Percentiles rank a stretch among this genome's conserved stretches.
phyloP scores from a whole-genome alignment of 805 yeast genomes.

The Cyberlindnera mississippiensis region DNA sequence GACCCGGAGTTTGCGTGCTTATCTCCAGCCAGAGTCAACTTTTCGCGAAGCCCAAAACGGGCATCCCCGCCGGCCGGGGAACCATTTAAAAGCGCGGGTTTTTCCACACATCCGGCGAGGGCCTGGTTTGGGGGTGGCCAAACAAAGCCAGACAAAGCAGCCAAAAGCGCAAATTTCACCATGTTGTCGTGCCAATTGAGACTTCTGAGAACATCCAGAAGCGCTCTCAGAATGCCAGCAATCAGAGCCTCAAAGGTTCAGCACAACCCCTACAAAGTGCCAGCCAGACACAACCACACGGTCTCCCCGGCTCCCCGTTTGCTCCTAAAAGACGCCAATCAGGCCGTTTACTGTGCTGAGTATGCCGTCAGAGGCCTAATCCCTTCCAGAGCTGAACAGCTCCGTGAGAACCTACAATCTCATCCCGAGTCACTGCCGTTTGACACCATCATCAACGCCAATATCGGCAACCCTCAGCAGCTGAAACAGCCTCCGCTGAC shows the following conservation, averaged over 20 bases:
- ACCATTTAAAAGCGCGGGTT: too few relatives aligned
- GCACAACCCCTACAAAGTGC: background rate
- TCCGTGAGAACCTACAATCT: constrained; percentile 50
- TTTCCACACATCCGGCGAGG: too few relatives aligned
- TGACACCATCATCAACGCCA: constrained; percentile 74
- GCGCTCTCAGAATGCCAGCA: background rate
- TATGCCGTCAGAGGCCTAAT: constrained; percentile 95
- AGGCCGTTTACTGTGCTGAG: constrained; percentile 74
- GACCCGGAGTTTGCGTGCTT: too few relatives aligned
- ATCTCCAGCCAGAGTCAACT: too few relatives aligned
- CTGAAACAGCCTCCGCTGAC: constrained; percentile 90
- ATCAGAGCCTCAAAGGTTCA: background rate
- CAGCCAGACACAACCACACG: constrained; percentile 3
- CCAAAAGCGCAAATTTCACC: too few relatives aligned
- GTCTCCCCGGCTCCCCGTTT: constrained; percentile 33
- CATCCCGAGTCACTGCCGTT: constrained; percentile 71
- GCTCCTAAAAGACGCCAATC: constrained; percentile 56
- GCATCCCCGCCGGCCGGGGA: too few relatives aligned
- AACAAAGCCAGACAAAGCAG: too few relatives aligned
- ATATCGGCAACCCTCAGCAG: constrained; percentile 98
- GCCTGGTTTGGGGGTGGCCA: too few relatives aligned
- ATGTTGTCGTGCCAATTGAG: too few relatives aligned
- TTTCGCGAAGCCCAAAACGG: too few relatives aligned
- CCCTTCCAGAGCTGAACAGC: constrained; percentile 90
- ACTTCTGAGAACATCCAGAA: too few relatives aligned